Evolutionary conservation across 768 basidiomycete species (phyloP).

Genomic region (Cystofilobasidium macerans): DNA sequence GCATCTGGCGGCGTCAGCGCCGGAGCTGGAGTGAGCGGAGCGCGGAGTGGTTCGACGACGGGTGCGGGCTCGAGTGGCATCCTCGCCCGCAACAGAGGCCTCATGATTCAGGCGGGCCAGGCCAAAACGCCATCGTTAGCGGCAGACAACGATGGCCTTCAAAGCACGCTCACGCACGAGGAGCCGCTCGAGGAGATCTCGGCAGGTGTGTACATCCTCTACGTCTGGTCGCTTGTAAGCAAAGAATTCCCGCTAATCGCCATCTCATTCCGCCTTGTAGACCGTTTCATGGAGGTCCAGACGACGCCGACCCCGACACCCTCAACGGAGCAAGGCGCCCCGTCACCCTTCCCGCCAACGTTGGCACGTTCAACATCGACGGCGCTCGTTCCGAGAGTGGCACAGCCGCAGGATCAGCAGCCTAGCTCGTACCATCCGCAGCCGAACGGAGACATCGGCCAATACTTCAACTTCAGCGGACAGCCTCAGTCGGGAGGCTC

Average conservation of each 20-base stretch:
- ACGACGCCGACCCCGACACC: background rate
- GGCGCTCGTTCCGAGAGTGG: background rate
- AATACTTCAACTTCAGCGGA: background rate
- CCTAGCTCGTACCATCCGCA: too few species aligned
- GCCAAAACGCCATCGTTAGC: background rate
- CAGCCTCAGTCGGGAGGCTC: background rate
- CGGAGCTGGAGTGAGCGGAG: too few species aligned
- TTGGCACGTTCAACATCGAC: background rate
- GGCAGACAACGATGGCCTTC: slow-evolving; percentile 14
- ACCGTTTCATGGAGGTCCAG: slow-evolving; percentile 4
- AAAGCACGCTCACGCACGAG: slow-evolving; percentile 5
- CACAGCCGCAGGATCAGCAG: too few species aligned
- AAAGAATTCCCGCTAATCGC: too few species aligned
- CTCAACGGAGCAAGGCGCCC: too few species aligned
- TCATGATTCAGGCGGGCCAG: slow-evolving; percentile 21
- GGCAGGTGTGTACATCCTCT: slow-evolving; percentile 8
- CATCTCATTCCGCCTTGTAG: background rate
- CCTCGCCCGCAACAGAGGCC: slow-evolving; percentile 9
- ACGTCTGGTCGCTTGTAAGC: background rate
- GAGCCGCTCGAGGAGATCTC: slow-evolving; percentile 26
- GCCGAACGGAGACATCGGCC: background rate
- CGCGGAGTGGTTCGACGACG: too few species aligned
- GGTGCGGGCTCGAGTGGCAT: background rate
- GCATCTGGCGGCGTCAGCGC: too few species aligned
- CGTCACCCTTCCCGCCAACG: too few species aligned